Evolutionary conservation across 2,329 filamentous ascomycete species (phyloP).

Genomic region (Endoconidiophora polonica): DNA sequence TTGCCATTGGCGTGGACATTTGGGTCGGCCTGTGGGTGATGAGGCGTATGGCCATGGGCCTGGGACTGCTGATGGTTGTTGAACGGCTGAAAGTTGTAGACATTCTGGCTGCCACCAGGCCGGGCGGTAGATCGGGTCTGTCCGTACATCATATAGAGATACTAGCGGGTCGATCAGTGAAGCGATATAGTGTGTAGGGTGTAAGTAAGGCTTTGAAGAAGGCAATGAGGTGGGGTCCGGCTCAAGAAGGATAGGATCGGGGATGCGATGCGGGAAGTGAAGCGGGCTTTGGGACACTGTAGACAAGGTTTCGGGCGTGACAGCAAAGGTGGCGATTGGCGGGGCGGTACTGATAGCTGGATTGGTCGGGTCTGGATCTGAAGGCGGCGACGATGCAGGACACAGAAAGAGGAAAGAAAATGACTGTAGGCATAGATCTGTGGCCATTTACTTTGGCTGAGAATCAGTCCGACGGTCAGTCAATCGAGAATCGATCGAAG

Average conservation of each 20-base stretch:
- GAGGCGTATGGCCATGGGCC: slow-evolving; percentile 40
- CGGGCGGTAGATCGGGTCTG: slow-evolving; percentile 8
- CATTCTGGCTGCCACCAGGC: slow-evolving; percentile 7
- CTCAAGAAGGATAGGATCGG: no score
- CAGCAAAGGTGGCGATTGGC: not conserved
- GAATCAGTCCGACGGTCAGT: not conserved
- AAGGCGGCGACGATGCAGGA: not conserved
- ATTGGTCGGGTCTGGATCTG: not conserved
- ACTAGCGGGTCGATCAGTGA: no score
- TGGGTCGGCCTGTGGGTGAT: slow-evolving; percentile 43
- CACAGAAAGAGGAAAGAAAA: not conserved
- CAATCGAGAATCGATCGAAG: slow-evolving; percentile 1
- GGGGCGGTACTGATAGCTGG: not conserved
- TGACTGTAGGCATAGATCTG: not conserved
- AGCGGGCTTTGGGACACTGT: not conserved
- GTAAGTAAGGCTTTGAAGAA: no score
- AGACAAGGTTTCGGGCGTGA: not conserved
- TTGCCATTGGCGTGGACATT: slow-evolving; percentile 34
- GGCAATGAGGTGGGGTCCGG: no score
- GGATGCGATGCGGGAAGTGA: no score
- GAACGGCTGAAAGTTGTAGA: slow-evolving; percentile 41
- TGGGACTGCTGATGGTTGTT: slow-evolving; percentile 44
- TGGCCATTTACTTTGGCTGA: not conserved
- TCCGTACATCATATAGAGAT: slow-evolving; percentile 2
- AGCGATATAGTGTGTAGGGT: no score